Conservation (phyloP, 2,329 filamentous ascomycete genomes). For the Xylariaceae sp. region DNA sequence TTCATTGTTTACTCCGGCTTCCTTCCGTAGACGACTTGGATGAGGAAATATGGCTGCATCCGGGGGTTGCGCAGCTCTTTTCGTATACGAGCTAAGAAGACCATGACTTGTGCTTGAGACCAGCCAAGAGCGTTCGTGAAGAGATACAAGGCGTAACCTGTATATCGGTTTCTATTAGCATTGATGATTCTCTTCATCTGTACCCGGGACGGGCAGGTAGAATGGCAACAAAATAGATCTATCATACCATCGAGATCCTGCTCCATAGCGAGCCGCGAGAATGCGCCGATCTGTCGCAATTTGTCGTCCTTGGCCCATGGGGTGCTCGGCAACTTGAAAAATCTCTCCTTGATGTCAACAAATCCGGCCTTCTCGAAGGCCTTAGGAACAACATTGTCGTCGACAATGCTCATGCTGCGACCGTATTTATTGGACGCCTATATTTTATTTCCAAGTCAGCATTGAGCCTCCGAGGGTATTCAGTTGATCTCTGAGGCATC, state of each 20-base stretch:
- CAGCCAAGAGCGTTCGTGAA: slow-evolving; percentile 26
- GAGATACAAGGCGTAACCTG: slow-evolving; percentile 27
- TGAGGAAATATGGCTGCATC: slow-evolving; percentile 24
- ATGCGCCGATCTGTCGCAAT: slow-evolving; percentile 27
- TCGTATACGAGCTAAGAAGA: slow-evolving; percentile 21
- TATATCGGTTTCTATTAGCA: too few species aligned
- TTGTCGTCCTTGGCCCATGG: slow-evolving; percentile 29
- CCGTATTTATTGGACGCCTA: slow-evolving; percentile 30
- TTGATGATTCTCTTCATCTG: too few species aligned
- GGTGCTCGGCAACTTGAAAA: slow-evolving; percentile 43
- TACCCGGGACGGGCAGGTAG: background rate
- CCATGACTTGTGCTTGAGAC: slow-evolving; percentile 19
- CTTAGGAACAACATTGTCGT: slow-evolving; percentile 49
- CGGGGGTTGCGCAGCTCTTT: slow-evolving; percentile 21
- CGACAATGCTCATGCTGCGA: slow-evolving; percentile 46
- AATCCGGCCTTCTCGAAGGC: slow-evolving; percentile 53
- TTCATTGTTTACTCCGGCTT: slow-evolving; percentile 18
- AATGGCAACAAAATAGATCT: background rate
- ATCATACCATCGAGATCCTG: slow-evolving; percentile 27
- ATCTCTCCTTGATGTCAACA: slow-evolving; percentile 49
- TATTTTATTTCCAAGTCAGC: too few species aligned
- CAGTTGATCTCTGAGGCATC: too few species aligned
- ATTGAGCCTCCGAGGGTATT: too few species aligned
- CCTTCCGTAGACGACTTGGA: slow-evolving; percentile 22
- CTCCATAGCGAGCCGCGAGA: slow-evolving; percentile 24